Base-by-base conservation (phyloP, 2,329 filamentous ascomycete genomes). In the Colletotrichum sp. region DNA sequence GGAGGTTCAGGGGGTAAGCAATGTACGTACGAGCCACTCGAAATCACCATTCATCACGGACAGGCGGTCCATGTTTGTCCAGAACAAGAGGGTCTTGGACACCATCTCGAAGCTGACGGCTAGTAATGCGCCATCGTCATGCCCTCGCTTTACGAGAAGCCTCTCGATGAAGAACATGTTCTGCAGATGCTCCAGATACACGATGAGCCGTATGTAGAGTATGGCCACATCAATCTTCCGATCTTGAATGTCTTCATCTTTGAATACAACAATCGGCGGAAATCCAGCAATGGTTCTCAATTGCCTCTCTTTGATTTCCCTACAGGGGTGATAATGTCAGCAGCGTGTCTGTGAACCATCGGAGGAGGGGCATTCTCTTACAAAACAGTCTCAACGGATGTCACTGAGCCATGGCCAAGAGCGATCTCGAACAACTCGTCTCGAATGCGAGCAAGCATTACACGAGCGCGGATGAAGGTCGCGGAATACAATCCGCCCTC, bases 81-180 rank as follows among this genome's bases (percentile, higher is more conserved):
- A 90, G 63, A 89, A 84, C 6, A 86, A 80, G 7, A 90, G 80
- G 0, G 87, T 88, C 13, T 87, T 78, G 1, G 84, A 84, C 2
- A 90, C 86, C 82, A 90, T 85, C 76, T 89, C 85, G 26, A 86
- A 87, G 55, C 88, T 88, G 26, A 87, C 84, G 2, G 85, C 80
- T 8, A 90, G 80, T 12, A 89, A 81, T 0, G 84, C 84, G 10
- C 85, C 82, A 10, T 85, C 83, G 1, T 81, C 78, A 15, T 85
- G 81, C 0, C 85, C 84, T 4, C 82, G 81, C 21, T 89, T 90
- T 26, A 89, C 84, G 10, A 93, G 82, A 0, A 92, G 85, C 18
- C 92, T 85, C 72, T 93, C 89, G 7, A 92, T 83, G 12, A 93
- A 87, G 73, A 93, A 92, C 4, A 90, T 83, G 52, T 92, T 92